Base-by-base conservation (phyloP, 108 stramenopile species). In the Bacterosira constricta region DNA sequence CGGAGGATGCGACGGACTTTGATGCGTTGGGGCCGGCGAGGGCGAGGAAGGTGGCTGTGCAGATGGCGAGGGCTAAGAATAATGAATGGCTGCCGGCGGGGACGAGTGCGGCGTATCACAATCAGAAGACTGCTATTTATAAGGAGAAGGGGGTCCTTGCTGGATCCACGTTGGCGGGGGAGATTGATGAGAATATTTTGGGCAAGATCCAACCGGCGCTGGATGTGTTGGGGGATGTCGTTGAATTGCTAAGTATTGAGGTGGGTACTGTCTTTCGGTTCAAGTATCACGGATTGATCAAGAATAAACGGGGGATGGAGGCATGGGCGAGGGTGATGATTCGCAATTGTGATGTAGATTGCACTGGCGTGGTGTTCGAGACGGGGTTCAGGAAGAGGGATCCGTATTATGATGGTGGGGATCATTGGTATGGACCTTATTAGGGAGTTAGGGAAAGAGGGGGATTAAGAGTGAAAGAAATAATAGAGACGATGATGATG, bases 211-310 rank as follows among this genome's bases (percentile, higher is more conserved):
- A 86, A 59, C 90, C 93, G 9, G 93, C 90, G 8, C 65, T 94
- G 63, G 72, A 86, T 45, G 77, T 94, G 12, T 56, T 94, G 68
- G 90, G 90, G 7, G 77, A 80, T 25, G 75, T 73, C 13, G 89
- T 78, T 6, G 90, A 91, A 49, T 59, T 94, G 46, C 69, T 94
- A 38, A 87, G 86, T 47, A 91, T 94, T 67, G 86, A 88, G 51
- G 46, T 18, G 18, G 77, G 87, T 7, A 87, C 83, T 10, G 83
- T 91, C n/a, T 91, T 91, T 79, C 84, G 93, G 8, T 94, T 94
- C 83, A 80, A 86, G 44, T 94, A 90, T 59, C 89, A 94, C 79
- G 93, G 93, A 12, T 69, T 90, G 17, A 94, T 94, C 18, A 91
- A 91, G 68, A 90, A 94, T 42, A 87, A 86, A 42, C 71, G 80